Base-by-base conservation (phyloP, 2,329 filamentous ascomycete genomes). In the Ceratocystis colombiana region DNA sequence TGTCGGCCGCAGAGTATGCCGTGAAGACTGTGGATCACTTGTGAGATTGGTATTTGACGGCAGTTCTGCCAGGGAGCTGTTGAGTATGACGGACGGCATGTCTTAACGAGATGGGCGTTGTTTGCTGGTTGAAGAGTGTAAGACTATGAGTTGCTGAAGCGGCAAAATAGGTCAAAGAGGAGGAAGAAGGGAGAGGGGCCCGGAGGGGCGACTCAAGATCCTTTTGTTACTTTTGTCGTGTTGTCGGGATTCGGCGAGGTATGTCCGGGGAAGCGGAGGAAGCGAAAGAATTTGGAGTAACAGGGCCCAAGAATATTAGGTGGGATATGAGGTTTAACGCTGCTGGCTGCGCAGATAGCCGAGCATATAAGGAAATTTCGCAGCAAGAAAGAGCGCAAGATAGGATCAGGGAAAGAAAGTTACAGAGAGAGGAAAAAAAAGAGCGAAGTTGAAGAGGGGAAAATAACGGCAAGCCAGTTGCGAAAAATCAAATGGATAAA, bases 1-100 rank as follows among this genome's bases (percentile, higher is more conserved):
- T 33, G 53, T n/a, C 12, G 37, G 4, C 12, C 53, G 53, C 25
- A 57, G 12, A 15, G 53, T 17, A n/a, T 57, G 53, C 53, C 53
- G 53, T 57, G 53, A 33, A 57, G 53, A 57, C 22, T 57, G 53
- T 25, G 28, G 25, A 22, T 57, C 28, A n/a, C 22, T n/a, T 57
- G 53, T 33, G 17, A 41, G 37, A 41, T 41, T 41, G 10, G n/a
- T 30, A 48, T 67, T 62, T 30, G 64, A 17, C 7, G 64, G 59
- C 41, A 68, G 53, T 44, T 63, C 64, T 15, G 25, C 44, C 30
- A 64, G 37, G 41, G 67, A 64, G 64, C 53, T 62, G 30, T 68
- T 68, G 4, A 68, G 61, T 20, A 66, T 57, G 10, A 30, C 61
- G 5, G 64, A 62, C 37, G 67, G 64, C 62, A 68, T 66, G 33